Base-by-base conservation (phyloP, 129 eudicot genomes). In the Escallonia herrerae region DNA sequence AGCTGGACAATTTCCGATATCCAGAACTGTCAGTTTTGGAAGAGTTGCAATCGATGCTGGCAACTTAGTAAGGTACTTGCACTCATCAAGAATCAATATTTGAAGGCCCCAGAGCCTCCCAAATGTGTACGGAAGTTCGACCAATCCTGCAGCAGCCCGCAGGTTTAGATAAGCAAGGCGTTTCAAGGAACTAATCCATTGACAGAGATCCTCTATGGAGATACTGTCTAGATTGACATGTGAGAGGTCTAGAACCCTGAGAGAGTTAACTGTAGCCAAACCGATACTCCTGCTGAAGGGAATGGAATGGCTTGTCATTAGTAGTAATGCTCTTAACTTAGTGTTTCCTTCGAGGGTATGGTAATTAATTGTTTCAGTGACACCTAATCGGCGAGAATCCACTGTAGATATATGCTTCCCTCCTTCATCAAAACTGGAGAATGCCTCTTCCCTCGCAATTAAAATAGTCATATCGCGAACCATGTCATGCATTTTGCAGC, bases 401-500 rank as follows among this genome's bases (percentile, higher is more conserved):
- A 22, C 33, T 22, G 33, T 22, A 1, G 33, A 22, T 22, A 22
- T 22, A 22, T 22, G 33, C 33, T 22, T 22, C 33, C 33, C 66
- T 15, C 55, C 56, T 1, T 41, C 41, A 60, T 60, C 40, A 13
- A 42, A 52, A 51, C 57, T 60, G 58, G 40, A 69, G 15, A 69
- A 69, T 37, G 56, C 53, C 58, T 69, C 74, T 10, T 59, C 59
- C 48, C n/a, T 15, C n/a, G 74, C 66, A 48, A 69, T 60, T 10
- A 13, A 48, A 49, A 69, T 60, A 0, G 47, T 62, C 66, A 69
- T 5, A 41, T 68, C 73, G 8, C 65, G 39, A 40, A 69, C 74
- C 67, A 69, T 37, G 58, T 69, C 74, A 60, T 69, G 66, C 46
- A 69, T 60, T 44, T 69, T 69, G 66, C 74, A 69, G n/a, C 46